These are phyloP conservation scores for Heliosperma pusillum DNA, from an alignment of 148 eudicot species.

Conservation along the genomic window DNA sequence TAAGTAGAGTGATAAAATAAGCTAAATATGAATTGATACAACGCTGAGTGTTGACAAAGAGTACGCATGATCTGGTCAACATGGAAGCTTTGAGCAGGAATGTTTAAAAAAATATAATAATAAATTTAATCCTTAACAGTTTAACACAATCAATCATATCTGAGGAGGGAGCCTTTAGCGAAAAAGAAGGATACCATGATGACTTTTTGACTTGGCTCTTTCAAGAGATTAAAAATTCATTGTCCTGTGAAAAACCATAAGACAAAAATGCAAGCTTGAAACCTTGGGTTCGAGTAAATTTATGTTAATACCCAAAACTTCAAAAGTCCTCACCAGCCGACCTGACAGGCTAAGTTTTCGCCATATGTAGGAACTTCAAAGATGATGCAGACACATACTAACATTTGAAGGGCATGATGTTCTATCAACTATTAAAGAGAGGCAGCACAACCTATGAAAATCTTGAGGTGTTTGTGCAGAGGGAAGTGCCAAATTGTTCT, in stretches of 20 bases:
- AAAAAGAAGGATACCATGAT: background rate
- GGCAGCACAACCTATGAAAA: background rate
- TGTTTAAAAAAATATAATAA: background rate
- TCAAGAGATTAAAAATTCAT: background rate
- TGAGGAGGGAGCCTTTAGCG: background rate
- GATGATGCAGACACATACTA: background rate
- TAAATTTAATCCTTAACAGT: background rate
- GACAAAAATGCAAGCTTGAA: background rate
- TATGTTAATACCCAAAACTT: background rate
- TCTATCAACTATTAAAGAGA: background rate
- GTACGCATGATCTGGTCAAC: background rate
- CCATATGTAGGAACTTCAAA: background rate
- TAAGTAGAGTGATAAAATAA: background rate
- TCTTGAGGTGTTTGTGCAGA: background rate
- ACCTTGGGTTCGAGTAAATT: background rate
- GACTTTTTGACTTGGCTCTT: background rate
- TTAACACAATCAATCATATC: background rate
- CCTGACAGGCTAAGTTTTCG: background rate
- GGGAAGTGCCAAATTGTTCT: background rate
- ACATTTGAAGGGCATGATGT: background rate
- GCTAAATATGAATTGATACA: background rate
- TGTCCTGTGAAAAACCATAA: background rate
- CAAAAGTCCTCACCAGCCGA: background rate
- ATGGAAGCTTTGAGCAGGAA: conserved; percentile 1
- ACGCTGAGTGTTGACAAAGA: background rate